Percentiles rank a stretch among this genome's conserved stretches.
Conservation (phyloP, 108 stramenopile species). For the Phaeodactylum tricornutum region DNA sequence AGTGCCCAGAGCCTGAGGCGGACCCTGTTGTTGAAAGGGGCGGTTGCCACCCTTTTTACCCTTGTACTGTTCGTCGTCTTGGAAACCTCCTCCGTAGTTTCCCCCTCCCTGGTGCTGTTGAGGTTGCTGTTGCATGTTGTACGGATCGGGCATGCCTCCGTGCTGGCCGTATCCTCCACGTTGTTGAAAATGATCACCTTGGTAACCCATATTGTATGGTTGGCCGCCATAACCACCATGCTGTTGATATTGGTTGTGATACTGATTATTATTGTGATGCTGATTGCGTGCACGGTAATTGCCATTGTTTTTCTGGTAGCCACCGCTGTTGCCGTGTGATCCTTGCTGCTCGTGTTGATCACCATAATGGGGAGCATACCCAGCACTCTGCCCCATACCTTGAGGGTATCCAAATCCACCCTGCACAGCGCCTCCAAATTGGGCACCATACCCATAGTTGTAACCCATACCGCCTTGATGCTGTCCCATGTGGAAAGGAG, state of each 20-base stretch:
- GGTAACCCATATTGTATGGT: slow-evolving; percentile 54
- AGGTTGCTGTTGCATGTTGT: slow-evolving; percentile 44
- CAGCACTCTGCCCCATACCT: slow-evolving; percentile 63
- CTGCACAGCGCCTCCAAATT: slow-evolving; percentile 53
- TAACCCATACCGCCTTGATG: slow-evolving; percentile 40
- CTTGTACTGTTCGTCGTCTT: slow-evolving; percentile 43
- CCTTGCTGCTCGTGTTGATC: slow-evolving; percentile 34
- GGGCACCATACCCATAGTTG: slow-evolving; percentile 57
- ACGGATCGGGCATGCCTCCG: slow-evolving; percentile 36
- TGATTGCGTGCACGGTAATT: slow-evolving; percentile 60
- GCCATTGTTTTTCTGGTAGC: slow-evolving; percentile 57
- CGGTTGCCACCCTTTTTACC: slow-evolving; percentile 39
- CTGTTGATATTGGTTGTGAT: slow-evolving; percentile 60
- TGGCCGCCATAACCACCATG: slow-evolving; percentile 54
- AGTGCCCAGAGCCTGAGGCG: slow-evolving; percentile 15
- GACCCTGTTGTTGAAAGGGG: slow-evolving; percentile 17
- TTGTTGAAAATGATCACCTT: slow-evolving; percentile 29
- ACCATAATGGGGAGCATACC: slow-evolving; percentile 57
- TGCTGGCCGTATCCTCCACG: slow-evolving; percentile 51
- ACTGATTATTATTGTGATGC: slow-evolving; percentile 48
- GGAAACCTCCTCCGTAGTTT: slow-evolving; percentile 31
- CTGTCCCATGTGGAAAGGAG: slow-evolving; percentile 41
- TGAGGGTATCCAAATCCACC: slow-evolving; percentile 67
- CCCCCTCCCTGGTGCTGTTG: slow-evolving; percentile 29
- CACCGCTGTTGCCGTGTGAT: slow-evolving; percentile 30